These are phyloP conservation scores for Craterostigma plantagineum DNA, from an alignment of 257 asterid species.

Conservation along the genomic window DNA sequence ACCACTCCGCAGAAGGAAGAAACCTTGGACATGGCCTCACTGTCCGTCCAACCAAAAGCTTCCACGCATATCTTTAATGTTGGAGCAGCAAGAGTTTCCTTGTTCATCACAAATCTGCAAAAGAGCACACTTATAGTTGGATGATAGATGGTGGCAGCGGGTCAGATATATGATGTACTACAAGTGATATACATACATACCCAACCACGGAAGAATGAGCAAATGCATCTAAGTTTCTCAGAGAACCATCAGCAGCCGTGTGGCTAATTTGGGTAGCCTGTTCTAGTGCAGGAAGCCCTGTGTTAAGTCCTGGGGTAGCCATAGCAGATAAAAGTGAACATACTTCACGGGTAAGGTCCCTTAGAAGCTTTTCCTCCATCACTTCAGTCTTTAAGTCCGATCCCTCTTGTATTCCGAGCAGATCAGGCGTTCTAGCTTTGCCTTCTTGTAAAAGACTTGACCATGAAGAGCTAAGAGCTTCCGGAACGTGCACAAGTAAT, in stretches of 20 bases:
- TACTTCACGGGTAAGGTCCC: constrained; percentile 84
- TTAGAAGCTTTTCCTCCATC: constrained; percentile 95
- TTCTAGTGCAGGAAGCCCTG: constrained; percentile 61
- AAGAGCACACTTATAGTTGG: constrained; percentile 2
- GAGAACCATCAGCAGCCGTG: constrained; percentile 48
- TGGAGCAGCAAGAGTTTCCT: constrained; percentile 53
- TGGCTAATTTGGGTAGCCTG: constrained; percentile 50
- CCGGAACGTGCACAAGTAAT: constrained; percentile 39
- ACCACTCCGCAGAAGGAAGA: constrained; percentile 52
- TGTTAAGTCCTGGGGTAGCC: constrained; percentile 54
- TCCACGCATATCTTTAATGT: constrained; percentile 66
- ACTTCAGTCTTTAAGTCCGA: constrained; percentile 80
- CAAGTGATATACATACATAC: constrained; percentile 24
- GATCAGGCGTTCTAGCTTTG: constrained; percentile 74
- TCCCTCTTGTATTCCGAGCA: constrained; percentile 43
- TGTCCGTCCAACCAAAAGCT: constrained; percentile 77
- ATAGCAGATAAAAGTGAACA: constrained; percentile 56
- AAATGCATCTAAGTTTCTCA: constrained; percentile 37
- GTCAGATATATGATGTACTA: constrained; percentile 4
- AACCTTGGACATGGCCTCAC: constrained; percentile 69
- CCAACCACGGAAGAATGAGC: constrained; percentile 68
- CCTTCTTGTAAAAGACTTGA: constrained; percentile 65
- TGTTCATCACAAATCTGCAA: constrained; percentile 54
- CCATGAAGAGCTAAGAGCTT: constrained; percentile 70
- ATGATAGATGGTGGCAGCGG: constrained; percentile 1